Evolutionary conservation across 2,329 filamentous ascomycete species (phyloP), one percentile per base, ranked within the genome.

Genomic region (Trichoderma citrinoviride): DNA sequence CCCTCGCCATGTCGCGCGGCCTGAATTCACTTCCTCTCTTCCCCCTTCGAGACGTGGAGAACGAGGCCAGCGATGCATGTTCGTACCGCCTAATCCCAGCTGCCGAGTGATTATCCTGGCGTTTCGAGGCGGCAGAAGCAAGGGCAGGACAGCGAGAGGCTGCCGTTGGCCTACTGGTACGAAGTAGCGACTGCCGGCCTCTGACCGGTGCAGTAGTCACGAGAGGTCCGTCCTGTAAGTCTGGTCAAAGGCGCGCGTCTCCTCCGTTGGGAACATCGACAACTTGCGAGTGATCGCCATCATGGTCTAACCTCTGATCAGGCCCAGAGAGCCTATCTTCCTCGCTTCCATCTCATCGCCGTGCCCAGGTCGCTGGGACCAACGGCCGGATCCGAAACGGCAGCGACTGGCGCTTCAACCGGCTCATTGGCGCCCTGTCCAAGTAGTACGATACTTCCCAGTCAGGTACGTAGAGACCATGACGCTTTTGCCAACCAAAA

Each of bases 361-460:
- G 56, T 29, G 27, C 47, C 40, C 63, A 61, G 40, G 56, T 33
- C 54, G 27, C 63, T 61, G 63, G 63, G 47, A 61, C 47, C 47
- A 61, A 40, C 43, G 40, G 41, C 63, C 19, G 41, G 44, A 54
- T 49, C 56, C 56, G 46, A 61, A 47, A 47, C 49, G 21, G 47
- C 56, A 47, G 57, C 27, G 37, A 57, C 43, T 52, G 53, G 33
- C 53, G 21, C n/a, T 53, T 27, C 33, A 33, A 17, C 23, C 37
- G 33, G 15, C 21, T 10, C 40, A 19, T 46, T 49, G 23, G 40
- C 47, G 15, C 60, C 21, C 40, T 44, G 25, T 52, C 33, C 57
- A 50, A 33, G 49, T 33, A 49, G 7, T 7, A 23, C 23, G 8
- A 19, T n/a, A 23, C 27, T 19, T 58, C 23, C 37, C 58, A 25